Conservation (phyloP, 148 eudicot species). For the Vaccinium darrowii region DNA sequence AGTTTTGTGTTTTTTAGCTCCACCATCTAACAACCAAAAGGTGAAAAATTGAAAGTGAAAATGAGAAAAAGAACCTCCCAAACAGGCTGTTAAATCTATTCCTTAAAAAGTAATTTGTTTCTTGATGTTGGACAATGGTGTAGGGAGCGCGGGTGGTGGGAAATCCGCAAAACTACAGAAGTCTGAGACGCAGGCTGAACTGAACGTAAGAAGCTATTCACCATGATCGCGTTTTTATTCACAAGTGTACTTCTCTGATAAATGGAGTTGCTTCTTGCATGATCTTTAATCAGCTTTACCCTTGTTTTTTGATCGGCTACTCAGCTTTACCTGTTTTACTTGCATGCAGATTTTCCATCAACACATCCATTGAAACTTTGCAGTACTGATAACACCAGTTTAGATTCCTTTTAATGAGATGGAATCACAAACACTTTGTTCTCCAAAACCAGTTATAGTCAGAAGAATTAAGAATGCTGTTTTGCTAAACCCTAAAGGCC, state of each 20-base stretch:
- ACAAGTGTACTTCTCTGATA: too few relatives aligned
- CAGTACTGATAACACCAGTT: not conserved
- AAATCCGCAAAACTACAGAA: conserved; percentile 26
- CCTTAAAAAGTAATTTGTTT: not conserved
- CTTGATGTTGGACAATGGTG: conserved; percentile 13
- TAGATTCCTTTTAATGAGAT: not conserved
- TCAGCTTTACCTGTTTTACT: not conserved
- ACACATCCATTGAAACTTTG: not conserved
- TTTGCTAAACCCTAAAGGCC: not conserved
- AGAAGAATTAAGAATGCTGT: conserved; percentile 1
- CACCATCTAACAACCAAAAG: too few relatives aligned
- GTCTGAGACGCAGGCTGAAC: conserved; percentile 30
- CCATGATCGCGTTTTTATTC: not conserved
- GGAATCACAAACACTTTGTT: not conserved
- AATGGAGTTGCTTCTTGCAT: too few relatives aligned
- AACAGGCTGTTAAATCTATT: not conserved
- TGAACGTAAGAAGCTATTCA: conserved; percentile 35
- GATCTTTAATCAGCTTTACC: too few relatives aligned
- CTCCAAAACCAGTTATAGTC: not conserved
- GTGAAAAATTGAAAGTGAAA: too few relatives aligned
- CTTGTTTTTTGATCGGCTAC: too few relatives aligned
- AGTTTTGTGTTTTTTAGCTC: too few relatives aligned
- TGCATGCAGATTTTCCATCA: not conserved
- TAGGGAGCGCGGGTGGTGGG: conserved; percentile 39
- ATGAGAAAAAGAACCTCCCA: too few relatives aligned